Conservation (phyloP, 164 flowering plant genomes). For the Stephania yunnanensis region DNA sequence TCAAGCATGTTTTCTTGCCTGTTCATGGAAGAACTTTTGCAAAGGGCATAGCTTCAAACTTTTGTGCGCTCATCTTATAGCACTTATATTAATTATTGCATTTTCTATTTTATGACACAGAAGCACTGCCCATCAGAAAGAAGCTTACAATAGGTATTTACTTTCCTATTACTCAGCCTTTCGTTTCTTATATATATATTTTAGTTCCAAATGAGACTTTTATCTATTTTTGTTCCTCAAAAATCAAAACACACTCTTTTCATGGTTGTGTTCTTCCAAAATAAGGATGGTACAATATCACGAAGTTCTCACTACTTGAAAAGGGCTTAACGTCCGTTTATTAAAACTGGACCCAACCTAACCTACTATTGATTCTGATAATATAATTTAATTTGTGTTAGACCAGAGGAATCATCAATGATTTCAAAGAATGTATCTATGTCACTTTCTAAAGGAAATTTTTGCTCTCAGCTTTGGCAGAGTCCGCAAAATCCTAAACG, state of each 20-base stretch:
- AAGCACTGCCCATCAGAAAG: neutral
- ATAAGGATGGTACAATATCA: neutral
- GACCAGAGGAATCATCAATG: too few species aligned
- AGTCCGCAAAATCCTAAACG: too few species aligned
- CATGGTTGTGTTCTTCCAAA: neutral
- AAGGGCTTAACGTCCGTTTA: neutral
- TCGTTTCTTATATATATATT: too few species aligned
- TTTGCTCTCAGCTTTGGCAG: too few species aligned
- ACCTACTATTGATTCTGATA: neutral
- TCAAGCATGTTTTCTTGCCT: neutral
- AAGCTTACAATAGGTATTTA: conserved; percentile 7
- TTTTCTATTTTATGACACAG: neutral
- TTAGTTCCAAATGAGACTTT: neutral
- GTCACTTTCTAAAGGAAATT: too few species aligned
- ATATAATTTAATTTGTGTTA: neutral
- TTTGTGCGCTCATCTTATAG: neutral
- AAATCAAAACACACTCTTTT: neutral
- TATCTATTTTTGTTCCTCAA: neutral
- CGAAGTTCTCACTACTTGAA: neutral
- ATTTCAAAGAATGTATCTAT: too few species aligned
- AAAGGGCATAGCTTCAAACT: neutral
- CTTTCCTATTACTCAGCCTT: too few species aligned
- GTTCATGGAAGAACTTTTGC: neutral
- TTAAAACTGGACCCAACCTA: neutral
- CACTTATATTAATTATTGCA: neutral